Evolutionary conservation across 495 filamentous ascomycete species (phyloP), one percentile per base, ranked within the genome.

Genomic region (Talaromyces liani): DNA sequence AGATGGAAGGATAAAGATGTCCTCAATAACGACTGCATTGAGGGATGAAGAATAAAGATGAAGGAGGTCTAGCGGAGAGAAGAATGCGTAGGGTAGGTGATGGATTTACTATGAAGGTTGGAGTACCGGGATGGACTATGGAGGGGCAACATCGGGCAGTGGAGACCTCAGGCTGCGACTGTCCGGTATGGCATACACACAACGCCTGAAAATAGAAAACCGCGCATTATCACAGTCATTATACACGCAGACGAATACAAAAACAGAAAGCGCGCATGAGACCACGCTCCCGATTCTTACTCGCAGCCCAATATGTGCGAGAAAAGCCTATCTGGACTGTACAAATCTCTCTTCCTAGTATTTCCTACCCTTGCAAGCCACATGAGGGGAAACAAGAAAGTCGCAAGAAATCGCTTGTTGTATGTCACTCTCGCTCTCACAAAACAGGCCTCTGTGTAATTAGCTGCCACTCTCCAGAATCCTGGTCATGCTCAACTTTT

Each of bases 401-500:
- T 45, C 14, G 39, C 39, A 45, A 45, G 39, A 45, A 45, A 3
- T 18, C 14, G 4, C n/a, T 18, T 4, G 14, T 45, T 54, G 24
- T 24, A 58, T 31, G n/a, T 4, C 8, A n/a, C 10, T n/a, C 4
- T 16, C 29, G 6, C 10, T n/a, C 22, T 64, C 60, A 78, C 58
- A 80, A 59, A 31, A 72, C 68, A 62, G 74, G 69, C 49, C 63
- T 75, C 45, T 70, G 73, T 53, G 63, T 63, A 49, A 66, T 74
- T 66, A 78, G 71, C 66, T 76, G 85, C 85, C 86, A 89, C 59
- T 69, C 75, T 62, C 82, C 87, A 4, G 71, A 70, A 34, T 72
- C 76, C 47, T 69, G 65, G 18, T 80, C 76, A 60, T 77, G 73
- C 47, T 80, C 70, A 18, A 84, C 86, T 69, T 77, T 87, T 31